A percentile compares a stretch with the other conserved stretches of the same genome.
Conservation (phyloP, 805 yeast genomes). For the Teunomyces barrocoloradensis region DNA sequence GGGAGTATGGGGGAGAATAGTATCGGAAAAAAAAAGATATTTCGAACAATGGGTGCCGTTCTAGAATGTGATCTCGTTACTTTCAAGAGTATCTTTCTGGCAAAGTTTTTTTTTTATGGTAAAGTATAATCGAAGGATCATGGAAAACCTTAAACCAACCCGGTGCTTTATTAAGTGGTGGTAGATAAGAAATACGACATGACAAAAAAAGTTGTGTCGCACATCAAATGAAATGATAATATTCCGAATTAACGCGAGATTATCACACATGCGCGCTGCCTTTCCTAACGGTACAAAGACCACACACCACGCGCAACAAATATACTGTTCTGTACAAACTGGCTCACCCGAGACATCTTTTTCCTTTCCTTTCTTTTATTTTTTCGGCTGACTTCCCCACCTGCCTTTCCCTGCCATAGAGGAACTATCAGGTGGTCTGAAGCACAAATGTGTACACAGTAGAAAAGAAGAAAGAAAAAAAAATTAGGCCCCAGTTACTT, state of each 20-base stretch:
- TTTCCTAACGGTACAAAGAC: not conserved
- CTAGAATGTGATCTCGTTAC: too few species aligned
- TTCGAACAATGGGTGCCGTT: not conserved
- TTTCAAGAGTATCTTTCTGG: too few species aligned
- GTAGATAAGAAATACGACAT: not conserved
- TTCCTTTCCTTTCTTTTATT: too few species aligned
- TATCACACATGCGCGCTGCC: not conserved
- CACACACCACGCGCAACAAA: not conserved
- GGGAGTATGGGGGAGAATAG: not conserved
- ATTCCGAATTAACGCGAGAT: not conserved
- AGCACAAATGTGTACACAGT: too few species aligned
- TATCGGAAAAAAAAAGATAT: not conserved
- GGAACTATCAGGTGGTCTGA: too few species aligned
- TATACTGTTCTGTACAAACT: too few species aligned
- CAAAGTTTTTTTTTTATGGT: not conserved
- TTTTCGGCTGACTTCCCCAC: too few species aligned
- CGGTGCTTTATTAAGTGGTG: not conserved
- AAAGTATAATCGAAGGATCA: not conserved
- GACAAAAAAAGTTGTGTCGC: not conserved
- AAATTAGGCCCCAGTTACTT: not conserved
- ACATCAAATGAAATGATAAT: not conserved
- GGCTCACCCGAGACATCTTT: too few species aligned
- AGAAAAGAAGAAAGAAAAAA: too few species aligned
- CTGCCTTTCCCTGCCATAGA: too few species aligned
- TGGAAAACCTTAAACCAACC: not conserved